Conservation (phyloP, 768 basidiomycete species). For the Suillus subaureus region DNA sequence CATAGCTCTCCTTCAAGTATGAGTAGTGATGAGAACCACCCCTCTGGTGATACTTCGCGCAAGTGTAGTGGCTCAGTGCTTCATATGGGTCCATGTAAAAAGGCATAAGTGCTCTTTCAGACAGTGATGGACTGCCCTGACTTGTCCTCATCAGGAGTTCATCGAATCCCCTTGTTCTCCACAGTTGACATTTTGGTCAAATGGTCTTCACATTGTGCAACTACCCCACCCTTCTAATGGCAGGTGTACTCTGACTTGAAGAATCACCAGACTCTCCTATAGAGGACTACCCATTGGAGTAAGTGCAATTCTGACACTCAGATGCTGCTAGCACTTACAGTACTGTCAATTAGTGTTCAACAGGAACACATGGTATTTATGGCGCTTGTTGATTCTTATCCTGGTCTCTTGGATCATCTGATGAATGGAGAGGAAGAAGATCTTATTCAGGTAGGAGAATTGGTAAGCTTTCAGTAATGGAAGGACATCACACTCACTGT, state of each 20-base stretch:
- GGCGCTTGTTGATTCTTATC: neutral
- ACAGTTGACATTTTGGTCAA: slow-evolving; percentile 25
- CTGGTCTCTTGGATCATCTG: neutral
- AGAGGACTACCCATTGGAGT: neutral
- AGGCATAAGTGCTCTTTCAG: neutral
- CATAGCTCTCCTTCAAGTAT: too few relatives aligned
- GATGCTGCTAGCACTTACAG: too few relatives aligned
- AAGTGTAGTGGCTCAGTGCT: too few relatives aligned
- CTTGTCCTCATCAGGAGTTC: neutral
- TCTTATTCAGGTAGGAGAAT: neutral
- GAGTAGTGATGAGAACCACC: too few relatives aligned
- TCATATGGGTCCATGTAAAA: neutral
- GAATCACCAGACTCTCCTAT: neutral
- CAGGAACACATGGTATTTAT: slow-evolving; percentile 1
- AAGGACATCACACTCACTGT: neutral
- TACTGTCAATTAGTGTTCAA: neutral
- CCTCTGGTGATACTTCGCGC: too few relatives aligned
- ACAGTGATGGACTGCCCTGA: too few relatives aligned
- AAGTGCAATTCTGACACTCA: neutral
- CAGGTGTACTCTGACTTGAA: neutral
- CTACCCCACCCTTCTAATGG: neutral
- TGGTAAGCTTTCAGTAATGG: neutral
- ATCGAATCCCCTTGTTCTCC: slow-evolving; percentile 21
- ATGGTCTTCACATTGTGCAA: slow-evolving; percentile 22
- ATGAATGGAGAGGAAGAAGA: neutral